Evolutionary conservation across 257 asterid species (phyloP), one percentile per base, ranked within the genome.

Genomic region (Prunella vulgaris): DNA sequence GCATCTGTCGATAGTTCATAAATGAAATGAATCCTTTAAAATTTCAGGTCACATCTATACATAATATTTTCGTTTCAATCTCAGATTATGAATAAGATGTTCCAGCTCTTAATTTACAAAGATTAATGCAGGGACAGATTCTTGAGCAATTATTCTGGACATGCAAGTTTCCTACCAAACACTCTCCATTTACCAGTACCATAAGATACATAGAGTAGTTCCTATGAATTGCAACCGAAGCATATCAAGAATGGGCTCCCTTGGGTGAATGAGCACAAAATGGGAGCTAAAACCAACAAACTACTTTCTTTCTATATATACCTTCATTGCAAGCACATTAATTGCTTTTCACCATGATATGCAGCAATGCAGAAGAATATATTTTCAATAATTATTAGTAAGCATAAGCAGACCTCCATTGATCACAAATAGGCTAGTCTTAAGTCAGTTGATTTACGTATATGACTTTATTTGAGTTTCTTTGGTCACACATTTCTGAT

Each of bases 231-330:
- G 48, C 42, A 24, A 8, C 18, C 25, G 5, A 42, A 7, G 49
- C 59, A 56, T 58, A 42, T 42, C 71, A 35, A 42, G 8, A 80
- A 61, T 66, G 32, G 40, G n/a, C 22, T 64, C 59, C 30, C 52
- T 49, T 30, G 62, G 46, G 32, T 65, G 62, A 66, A 60, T 18
- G 28, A 32, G 8, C n/a, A 51, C 5, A 13, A 66, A 44, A 57
- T 18, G 44, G 49, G 42, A 10, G 24, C 58, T 14, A 25, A 9
- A 48, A 33, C 44, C 18, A 28, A 5, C 59, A 30, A 1, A 38
- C 10, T 13, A 12, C 60, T 28, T 37, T 60, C 46, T 48, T 60
- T 56, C 61, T 17, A 61, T n/a, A 33, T 9, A 58, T 40, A 33
- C 60, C 58, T 70, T 18, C 5, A 54, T 38, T 20, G 22, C 32